phyloP scores from a whole-genome alignment of 257 asterid genomes.

The Nicotiana attenuata region DNA sequence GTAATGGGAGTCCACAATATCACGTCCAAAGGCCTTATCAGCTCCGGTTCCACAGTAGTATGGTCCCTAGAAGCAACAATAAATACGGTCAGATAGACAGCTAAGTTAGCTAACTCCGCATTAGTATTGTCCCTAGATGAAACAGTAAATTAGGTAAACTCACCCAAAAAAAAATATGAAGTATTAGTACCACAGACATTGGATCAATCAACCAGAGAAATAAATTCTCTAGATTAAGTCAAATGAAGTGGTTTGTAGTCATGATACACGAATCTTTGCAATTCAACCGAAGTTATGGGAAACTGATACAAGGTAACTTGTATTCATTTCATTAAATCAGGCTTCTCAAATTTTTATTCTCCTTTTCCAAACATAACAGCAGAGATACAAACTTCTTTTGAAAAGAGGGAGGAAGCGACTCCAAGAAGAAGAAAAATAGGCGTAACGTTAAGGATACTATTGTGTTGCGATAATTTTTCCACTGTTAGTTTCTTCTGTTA shows the following conservation, averaged over 20 bases:
- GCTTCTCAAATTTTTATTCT: no score
- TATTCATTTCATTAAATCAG: neutral
- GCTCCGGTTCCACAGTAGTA: constrained; percentile 90
- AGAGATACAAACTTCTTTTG: neutral
- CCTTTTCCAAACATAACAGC: no score
- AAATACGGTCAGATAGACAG: neutral
- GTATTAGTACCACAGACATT: neutral
- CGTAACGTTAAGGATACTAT: neutral
- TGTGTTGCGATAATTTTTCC: neutral
- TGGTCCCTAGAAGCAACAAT: constrained; percentile 54
- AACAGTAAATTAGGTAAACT: neutral
- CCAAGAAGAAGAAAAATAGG: neutral
- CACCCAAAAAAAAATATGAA: neutral
- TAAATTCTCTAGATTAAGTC: neutral
- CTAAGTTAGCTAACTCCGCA: neutral
- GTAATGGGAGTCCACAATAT: constrained; percentile 76
- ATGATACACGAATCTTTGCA: neutral
- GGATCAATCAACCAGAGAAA: neutral
- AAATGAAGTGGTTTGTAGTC: neutral
- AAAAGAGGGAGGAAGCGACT: neutral
- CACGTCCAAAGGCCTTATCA: constrained; percentile 89
- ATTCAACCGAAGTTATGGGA: neutral
- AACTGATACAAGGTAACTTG: neutral
- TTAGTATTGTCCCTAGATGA: neutral
- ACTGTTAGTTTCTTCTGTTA: neutral